Percentiles rank a stretch among this genome's conserved stretches.
These are phyloP conservation scores for Monilinia fructicola DNA, from an alignment of 2,329 filamentous ascomycete genomes.

Conservation along the genomic window DNA sequence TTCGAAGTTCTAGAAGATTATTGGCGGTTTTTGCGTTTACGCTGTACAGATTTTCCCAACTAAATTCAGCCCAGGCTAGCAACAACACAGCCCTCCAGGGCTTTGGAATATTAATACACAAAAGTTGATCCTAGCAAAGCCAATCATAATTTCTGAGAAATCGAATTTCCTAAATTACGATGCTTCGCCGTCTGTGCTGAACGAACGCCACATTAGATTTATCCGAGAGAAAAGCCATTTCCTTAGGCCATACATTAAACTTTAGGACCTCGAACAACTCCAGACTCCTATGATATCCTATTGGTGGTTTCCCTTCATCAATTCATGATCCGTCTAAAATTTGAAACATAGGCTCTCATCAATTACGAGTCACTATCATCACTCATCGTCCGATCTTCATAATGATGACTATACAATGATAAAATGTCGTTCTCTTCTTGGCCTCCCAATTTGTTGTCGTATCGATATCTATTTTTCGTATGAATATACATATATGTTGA, in stretches of 20 bases:
- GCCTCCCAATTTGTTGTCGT: not conserved
- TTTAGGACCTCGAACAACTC: not conserved
- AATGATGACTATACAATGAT: not conserved
- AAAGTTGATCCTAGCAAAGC: not conserved
- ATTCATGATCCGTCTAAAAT: slow-evolving; percentile 5
- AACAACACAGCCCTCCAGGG: too few relatives aligned
- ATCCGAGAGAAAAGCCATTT: slow-evolving; percentile 8
- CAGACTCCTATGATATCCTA: not conserved
- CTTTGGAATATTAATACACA: not conserved
- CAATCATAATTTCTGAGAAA: not conserved
- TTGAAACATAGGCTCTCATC: slow-evolving; percentile 9
- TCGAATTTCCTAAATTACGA: slow-evolving; percentile 20
- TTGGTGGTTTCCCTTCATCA: not conserved
- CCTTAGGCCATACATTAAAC: not conserved
- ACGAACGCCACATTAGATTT: not conserved
- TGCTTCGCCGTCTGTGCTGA: slow-evolving; percentile 14
- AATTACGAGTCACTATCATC: slow-evolving; percentile 7
- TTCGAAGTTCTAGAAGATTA: not conserved
- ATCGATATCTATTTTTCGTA: not conserved
- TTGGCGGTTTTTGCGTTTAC: not conserved
- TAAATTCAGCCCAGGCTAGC: slow-evolving; percentile 4
- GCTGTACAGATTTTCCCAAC: not conserved
- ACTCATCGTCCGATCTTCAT: not conserved
- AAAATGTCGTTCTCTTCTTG: not conserved
- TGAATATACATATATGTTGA: not conserved